phyloP scores from a whole-genome alignment of 805 yeast species.

The Pichia scutulata region DNA sequence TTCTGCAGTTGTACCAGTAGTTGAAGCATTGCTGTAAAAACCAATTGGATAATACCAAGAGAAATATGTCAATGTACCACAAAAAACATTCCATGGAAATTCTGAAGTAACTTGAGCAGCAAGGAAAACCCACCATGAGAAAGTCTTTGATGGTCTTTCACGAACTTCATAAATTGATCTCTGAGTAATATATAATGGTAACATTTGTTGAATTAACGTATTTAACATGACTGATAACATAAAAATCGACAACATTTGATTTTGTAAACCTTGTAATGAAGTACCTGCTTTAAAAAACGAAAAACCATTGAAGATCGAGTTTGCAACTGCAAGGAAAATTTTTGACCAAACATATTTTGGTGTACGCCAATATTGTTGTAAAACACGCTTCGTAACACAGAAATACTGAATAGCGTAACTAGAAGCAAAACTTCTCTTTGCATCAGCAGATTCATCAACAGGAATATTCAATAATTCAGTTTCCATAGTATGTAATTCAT shows the following conservation, averaged over 20 bases:
- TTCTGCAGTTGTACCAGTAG: conserved; percentile 37
- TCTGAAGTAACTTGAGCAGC: conserved; percentile 57
- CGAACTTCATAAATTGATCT: conserved; percentile 65
- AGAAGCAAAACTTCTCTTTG: conserved; percentile 39
- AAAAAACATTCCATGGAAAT: conserved; percentile 52
- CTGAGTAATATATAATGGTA: conserved; percentile 54
- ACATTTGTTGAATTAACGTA: conserved; percentile 53
- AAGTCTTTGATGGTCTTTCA: conserved; percentile 67
- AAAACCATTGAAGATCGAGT: conserved; percentile 60
- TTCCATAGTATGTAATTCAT: conserved; percentile 59
- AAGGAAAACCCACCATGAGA: conserved; percentile 58
- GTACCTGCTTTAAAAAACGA: conserved; percentile 59
- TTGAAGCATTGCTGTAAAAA: conserved; percentile 49
- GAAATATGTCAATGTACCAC: conserved; percentile 57
- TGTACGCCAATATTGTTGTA: conserved; percentile 58
- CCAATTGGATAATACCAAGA: conserved; percentile 72
- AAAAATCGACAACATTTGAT: conserved; percentile 72
- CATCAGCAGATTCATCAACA: conserved; percentile 26
- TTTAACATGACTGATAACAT: conserved; percentile 54
- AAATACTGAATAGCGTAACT: conserved; percentile 33
- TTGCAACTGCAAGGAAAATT: conserved; percentile 40
- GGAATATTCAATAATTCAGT: conserved; percentile 40
- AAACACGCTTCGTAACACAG: conserved; percentile 43
- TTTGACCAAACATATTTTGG: conserved; percentile 54
- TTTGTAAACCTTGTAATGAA: conserved; percentile 65